Evolutionary conservation across 2,329 filamentous ascomycete genomes (phyloP).

Genomic region (Colletotrichum kahawae): DNA sequence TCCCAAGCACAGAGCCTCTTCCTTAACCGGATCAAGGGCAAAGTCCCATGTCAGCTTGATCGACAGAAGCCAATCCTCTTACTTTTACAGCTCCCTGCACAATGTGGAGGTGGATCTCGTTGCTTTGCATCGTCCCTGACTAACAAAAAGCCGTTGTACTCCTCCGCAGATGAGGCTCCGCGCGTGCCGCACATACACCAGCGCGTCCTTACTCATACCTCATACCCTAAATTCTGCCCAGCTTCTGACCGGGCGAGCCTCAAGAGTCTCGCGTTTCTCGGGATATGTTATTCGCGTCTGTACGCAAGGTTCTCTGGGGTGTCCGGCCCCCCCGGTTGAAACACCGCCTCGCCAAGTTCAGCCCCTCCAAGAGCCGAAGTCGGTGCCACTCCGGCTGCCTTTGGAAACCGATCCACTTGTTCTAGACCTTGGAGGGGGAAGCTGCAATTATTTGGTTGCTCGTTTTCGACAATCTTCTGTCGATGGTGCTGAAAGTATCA

Average conservation of each 20-base stretch:
- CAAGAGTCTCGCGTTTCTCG: background rate
- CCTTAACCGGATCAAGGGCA: background rate
- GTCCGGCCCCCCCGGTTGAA: background rate
- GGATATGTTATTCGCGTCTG: background rate
- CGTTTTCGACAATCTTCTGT: background rate
- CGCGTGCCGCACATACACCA: background rate
- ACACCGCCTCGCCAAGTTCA: background rate
- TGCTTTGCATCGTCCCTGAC: background rate
- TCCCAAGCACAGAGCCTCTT: background rate
- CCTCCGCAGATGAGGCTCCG: background rate
- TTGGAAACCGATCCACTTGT: background rate
- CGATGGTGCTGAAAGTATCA: background rate
- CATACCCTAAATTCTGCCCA: background rate
- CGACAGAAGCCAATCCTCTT: background rate
- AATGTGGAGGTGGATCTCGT: background rate
- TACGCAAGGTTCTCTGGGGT: background rate
- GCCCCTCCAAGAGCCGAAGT: background rate
- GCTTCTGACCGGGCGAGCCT: background rate
- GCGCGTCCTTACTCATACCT: background rate
- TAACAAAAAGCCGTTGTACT: background rate
- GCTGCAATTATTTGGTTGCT: background rate
- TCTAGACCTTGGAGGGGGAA: background rate
- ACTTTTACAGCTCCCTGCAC: background rate
- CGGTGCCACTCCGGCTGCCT: background rate
- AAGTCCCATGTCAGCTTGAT: constrained; percentile 2